Conservation (phyloP, 768 basidiomycete genomes). For the Rhodocollybia butyracea region DNA sequence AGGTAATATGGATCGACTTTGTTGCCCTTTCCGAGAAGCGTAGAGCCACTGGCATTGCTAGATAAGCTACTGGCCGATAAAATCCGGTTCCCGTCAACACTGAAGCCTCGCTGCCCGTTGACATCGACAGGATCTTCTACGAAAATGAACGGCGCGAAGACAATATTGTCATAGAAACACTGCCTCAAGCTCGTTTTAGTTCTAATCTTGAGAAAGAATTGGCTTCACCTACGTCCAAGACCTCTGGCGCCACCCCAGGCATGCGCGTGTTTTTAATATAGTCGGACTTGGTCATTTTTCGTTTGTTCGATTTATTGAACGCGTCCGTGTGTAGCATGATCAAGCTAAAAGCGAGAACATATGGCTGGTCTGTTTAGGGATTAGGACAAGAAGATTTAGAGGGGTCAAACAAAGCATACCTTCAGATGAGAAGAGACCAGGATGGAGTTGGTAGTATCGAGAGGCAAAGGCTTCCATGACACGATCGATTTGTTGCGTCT, state of each 20-base stretch:
- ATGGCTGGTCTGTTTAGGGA: conserved; percentile 72
- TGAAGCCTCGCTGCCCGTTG: conserved; percentile 50
- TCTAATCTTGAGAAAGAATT: background rate
- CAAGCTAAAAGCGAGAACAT: conserved; percentile 94
- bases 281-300: conserved; percentile 94
- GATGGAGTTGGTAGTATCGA: conserved; percentile 82
- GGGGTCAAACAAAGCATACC: conserved; percentile 42
- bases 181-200: conserved; percentile 24
- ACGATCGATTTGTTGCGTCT: conserved; percentile 98
- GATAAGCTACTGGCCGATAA: conserved; percentile 33
- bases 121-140: conserved; percentile 86
- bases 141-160: conserved; percentile 94
- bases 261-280: conserved; percentile 91
- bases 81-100: conserved; percentile 39
- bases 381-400: background rate
- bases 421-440: conserved; percentile 69
- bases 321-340: conserved; percentile 99
- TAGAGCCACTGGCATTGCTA: conserved; percentile 26
- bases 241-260: conserved; percentile 77
- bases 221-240: conserved; percentile 69
- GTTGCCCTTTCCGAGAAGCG: conserved; percentile 49
- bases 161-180: conserved; percentile 97
- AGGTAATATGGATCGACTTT: conserved; percentile 92
- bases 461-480: conserved; percentile 94
- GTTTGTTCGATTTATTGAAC: conserved; percentile 96